Base-by-base conservation (phyloP, 345 rosid species). In the Rhodamnia argentea region DNA sequence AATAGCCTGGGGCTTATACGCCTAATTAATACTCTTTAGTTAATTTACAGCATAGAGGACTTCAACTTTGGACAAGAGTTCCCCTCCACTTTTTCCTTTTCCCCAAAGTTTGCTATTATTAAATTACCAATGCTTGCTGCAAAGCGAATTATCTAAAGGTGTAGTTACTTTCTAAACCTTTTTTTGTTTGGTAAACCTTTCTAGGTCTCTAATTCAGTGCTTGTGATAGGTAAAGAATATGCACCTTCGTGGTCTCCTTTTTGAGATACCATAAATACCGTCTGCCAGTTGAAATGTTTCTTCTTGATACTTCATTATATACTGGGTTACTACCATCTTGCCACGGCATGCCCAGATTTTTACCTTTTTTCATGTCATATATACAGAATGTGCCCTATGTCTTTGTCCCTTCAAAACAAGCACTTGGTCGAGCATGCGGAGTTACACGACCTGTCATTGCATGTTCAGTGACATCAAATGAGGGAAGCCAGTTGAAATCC, bases 331-430 rank as follows among this genome's bases (percentile, higher is more conserved):
- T 70, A 70, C 24, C 78, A 70, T 16, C 78, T 70, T 70, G 47
- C 78, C 47, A 32, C 32, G 44, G 78, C 47, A 27, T 40, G 26
- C 14, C 0, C 40, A 59, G 37, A 29, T 83, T 57, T 26, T 52
- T n/a, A 83, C 56, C 26, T 20, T 37, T 37, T 54, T 42, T n/a
- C n/a, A 4, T 52, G 9, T 82, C 59, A 10, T 84, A 89, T 86
- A 26, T 87, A 90, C 92, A 98, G 99, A 98, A 98, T 86, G 99
- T 98, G 44, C 99, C 99, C 0, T 98, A 96, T 70, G 99, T 98
- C 42, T 98, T 98, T 91, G 99, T 98, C n/a, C 98, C 98, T n/a
- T 98, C 99, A 84, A 98, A 96, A 90, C 94, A 94, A 92, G 98
- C 98, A 13, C 98, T 96, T 85, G 99, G 99, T 82, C 90, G 99